phyloP scores from a whole-genome alignment of 805 yeast genomes.

The Novakomyces olei region DNA sequence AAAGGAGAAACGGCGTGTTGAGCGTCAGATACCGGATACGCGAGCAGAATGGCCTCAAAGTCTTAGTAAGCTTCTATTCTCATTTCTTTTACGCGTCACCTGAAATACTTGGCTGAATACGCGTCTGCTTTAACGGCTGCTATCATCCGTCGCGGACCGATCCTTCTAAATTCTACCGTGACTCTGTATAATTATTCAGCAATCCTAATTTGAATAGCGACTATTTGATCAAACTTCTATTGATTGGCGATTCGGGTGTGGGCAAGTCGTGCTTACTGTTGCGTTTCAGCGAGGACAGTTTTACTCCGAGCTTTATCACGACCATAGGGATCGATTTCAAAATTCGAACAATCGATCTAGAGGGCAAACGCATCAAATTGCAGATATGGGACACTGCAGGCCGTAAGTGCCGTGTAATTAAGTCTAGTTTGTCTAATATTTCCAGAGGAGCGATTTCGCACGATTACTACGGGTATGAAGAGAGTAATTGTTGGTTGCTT shows the following conservation, averaged over 20 bases:
- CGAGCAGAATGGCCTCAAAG: too few species aligned
- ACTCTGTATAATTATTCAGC: too few species aligned
- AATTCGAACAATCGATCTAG: slow-evolving; percentile 45
- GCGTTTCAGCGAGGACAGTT: slow-evolving; percentile 92
- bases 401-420: not conserved
- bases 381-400: slow-evolving; percentile 22
- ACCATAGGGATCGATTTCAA: slow-evolving; percentile 94
- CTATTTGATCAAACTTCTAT: slow-evolving; percentile 76
- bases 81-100: too few species aligned
- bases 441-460: slow-evolving; percentile 4
- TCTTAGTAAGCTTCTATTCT: too few species aligned
- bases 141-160: too few species aligned
- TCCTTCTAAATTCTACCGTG: too few species aligned
- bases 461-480: slow-evolving; percentile 2
- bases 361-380: slow-evolving; percentile 88
- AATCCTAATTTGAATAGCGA: slow-evolving; percentile 25
- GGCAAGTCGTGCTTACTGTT: slow-evolving; percentile 89
- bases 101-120: too few species aligned
- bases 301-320: slow-evolving; percentile 88
- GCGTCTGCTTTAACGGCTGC: too few species aligned
- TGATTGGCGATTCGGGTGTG: slow-evolving; percentile 97
- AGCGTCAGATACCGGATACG: too few species aligned
- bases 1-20: too few species aligned
- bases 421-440: not conserved
- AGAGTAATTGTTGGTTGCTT: not conserved